Base-by-base conservation (phyloP, 352 stramenopile genomes). In the Phytophthora quininea region DNA sequence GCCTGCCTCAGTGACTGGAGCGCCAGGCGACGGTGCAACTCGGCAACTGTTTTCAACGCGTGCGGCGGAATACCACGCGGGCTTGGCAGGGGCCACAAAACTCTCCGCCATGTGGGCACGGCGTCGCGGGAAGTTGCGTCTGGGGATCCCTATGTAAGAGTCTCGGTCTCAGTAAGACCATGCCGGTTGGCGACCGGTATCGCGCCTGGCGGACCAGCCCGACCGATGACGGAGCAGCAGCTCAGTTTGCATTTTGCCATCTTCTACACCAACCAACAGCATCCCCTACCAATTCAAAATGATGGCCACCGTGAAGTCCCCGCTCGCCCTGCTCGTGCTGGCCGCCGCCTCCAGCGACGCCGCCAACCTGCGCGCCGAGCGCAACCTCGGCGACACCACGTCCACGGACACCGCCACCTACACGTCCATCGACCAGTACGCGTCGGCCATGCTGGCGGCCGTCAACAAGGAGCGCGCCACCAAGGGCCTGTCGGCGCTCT, bases 401-500 rank as follows among this genome's bases (percentile, higher is more conserved):
- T 49, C 43, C 6, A 40, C 35, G 43, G 14, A 49, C 43, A 9
- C 15, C 12, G 43, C 43, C 43, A 29, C 43, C 12, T 49, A 49
- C 43, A 49, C 43, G 14, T 24, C 15, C 14, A 6, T 29, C 52
- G 33, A 31, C 51, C 54, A 76, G 30, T 64, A 62, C 51, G 37
- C 42, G 40, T 24, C 54, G 12, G 43, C 54, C 38, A 69, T 87
- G 78, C 72, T 86, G 12, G 66, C 51, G 10, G 68, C 69, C 7
- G 78, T 86, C 31, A 90, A 88, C 54, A 68, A 64, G 19, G 65
- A 86, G 62, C 80, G 80, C 19, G 68, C 73, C 40, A 78, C 74
- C 30, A 15, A 70, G 6, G 73, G 71, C 2, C 58, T 86, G 9
- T 11, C 53, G 24, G 46, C 76, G 4, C 54, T 86, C 2, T 86